These are phyloP conservation scores for Debaryomyces castellii DNA, from an alignment of 805 yeast species.

Conservation along the genomic window DNA sequence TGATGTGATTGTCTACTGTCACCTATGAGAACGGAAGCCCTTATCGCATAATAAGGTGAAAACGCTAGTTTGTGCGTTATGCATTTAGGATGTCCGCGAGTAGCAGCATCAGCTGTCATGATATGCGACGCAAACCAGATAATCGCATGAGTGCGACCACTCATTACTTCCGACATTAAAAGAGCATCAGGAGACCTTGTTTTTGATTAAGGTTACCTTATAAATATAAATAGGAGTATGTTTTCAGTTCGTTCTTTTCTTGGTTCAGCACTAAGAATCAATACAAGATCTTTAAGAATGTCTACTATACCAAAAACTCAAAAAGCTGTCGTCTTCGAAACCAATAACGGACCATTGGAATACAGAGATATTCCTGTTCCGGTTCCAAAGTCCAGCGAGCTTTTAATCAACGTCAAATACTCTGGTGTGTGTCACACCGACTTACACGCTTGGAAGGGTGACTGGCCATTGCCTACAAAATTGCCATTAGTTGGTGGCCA, in stretches of 20 bases:
- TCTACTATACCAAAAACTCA: constrained; percentile 39
- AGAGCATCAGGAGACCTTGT: neutral
- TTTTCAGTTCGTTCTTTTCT: neutral
- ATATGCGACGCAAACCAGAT: neutral
- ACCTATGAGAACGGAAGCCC: neutral
- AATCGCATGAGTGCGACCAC: neutral
- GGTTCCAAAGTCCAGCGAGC: constrained; percentile 38
- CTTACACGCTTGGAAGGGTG: constrained; percentile 49
- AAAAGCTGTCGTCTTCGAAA: constrained; percentile 43
- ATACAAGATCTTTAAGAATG: constrained; percentile 10
- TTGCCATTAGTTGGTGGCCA: constrained; percentile 49
- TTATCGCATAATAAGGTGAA: neutral
- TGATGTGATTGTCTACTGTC: constrained; percentile 65
- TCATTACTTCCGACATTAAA: neutral
- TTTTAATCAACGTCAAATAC: constrained; percentile 44
- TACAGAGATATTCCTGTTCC: constrained; percentile 46
- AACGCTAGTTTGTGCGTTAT: neutral
- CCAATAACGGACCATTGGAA: constrained; percentile 41
- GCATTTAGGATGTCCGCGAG: neutral
- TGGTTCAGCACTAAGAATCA: neutral
- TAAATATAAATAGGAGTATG: neutral
- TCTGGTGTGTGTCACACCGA: constrained; percentile 50
- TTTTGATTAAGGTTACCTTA: too few relatives aligned
- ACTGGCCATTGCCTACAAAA: constrained; percentile 46
- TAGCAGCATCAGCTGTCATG: neutral